Conservation (phyloP, 2,329 filamentous ascomycete species). For the Metarhizium humberi region DNA sequence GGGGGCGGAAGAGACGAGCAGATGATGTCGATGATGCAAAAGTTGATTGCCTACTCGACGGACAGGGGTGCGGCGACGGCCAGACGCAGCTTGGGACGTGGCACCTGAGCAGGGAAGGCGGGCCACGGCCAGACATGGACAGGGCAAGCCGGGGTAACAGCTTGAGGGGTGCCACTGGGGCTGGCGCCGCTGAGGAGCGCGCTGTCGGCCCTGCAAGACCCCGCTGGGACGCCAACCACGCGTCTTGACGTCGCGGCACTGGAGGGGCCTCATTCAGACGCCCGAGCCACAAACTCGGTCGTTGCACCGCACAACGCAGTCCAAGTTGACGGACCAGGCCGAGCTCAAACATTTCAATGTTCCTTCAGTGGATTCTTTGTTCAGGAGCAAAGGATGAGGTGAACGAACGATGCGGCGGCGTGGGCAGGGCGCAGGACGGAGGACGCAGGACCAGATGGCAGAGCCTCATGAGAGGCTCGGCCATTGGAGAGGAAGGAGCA, state of each 20-base stretch:
- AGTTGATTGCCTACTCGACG: background rate
- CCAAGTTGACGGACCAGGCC: background rate
- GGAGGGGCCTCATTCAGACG: background rate
- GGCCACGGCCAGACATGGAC: background rate
- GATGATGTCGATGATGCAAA: conserved; percentile 1
- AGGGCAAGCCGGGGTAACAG: background rate
- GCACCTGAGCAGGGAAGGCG: background rate
- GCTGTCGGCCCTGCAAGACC: background rate
- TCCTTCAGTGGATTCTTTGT: background rate
- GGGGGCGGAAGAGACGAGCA: conserved; percentile 3
- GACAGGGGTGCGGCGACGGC: background rate
- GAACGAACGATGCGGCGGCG: background rate
- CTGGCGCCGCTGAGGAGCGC: background rate
- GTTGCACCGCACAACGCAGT: background rate
- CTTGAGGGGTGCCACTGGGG: background rate
- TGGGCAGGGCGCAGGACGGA: background rate
- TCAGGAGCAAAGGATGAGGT: background rate
- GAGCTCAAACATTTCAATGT: background rate
- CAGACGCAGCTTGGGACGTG: background rate
- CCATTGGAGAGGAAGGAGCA: background rate
- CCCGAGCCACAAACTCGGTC: background rate
- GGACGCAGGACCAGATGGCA: background rate
- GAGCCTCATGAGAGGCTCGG: background rate
- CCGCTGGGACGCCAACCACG: background rate
- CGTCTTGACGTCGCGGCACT: too few species aligned